Conservation (phyloP, 164 flowering plant genomes). For the Paratinospora sagittata region DNA sequence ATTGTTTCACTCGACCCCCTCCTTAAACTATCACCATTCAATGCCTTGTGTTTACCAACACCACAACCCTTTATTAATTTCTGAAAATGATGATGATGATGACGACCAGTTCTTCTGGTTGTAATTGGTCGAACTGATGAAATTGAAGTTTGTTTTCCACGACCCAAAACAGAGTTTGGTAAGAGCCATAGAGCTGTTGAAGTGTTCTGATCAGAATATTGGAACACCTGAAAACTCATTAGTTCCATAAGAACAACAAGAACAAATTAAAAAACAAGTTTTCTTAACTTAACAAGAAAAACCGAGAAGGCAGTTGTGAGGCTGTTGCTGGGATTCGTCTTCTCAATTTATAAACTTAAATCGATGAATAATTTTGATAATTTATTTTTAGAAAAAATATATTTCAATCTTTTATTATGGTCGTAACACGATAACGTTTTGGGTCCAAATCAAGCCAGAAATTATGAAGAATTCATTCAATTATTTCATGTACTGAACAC, state of each 20-base stretch:
- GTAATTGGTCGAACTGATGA: neutral
- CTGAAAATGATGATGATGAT: neutral
- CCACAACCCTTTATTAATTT: neutral
- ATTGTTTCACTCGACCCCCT: neutral
- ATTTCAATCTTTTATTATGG: neutral
- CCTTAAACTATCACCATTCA: neutral
- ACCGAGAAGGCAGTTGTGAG: too few relatives aligned
- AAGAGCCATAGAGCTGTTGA: too few relatives aligned
- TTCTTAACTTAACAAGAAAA: too few relatives aligned
- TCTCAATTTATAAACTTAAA: neutral
- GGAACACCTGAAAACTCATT: too few relatives aligned
- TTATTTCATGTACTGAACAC: neutral
- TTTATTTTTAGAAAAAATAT: too few relatives aligned
- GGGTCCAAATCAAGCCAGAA: neutral
- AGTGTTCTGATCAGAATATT: neutral
- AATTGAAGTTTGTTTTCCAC: neutral
- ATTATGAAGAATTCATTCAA: neutral
- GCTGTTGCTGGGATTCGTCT: neutral
- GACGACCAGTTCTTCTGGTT: neutral
- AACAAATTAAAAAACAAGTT: too few relatives aligned
- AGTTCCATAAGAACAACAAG: too few relatives aligned
- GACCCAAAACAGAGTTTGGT: neutral
- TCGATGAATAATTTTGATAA: too few relatives aligned
- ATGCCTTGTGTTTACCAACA: neutral
- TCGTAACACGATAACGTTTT: neutral